These are phyloP conservation scores for Antrodiella citrinella DNA, from an alignment of 768 basidiomycete genomes.

Conservation along the genomic window DNA sequence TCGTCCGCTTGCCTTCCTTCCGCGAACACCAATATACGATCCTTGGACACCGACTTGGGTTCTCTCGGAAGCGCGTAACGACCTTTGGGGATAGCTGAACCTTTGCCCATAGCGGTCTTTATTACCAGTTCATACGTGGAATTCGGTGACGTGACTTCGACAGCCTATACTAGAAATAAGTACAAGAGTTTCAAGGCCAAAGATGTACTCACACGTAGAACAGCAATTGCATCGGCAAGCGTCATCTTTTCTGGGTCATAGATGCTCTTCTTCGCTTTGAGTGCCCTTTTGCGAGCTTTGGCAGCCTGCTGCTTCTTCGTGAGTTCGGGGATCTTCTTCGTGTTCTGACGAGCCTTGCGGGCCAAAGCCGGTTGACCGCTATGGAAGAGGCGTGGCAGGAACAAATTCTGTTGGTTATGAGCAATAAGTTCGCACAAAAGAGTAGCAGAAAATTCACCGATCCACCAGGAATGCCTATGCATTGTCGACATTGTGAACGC, in stretches of 20 bases:
- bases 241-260: constrained; percentile 62
- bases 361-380: constrained; percentile 39
- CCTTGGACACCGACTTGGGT: constrained; percentile 59
- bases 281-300: constrained; percentile 51
- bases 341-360: constrained; percentile 30
- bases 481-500: constrained; percentile 20
- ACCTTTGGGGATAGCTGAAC: constrained; percentile 81
- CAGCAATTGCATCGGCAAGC: constrained; percentile 55
- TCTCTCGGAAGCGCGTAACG: constrained; percentile 81
- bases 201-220: constrained; percentile 52
- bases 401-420: not conserved
- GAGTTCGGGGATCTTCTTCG: constrained; percentile 44
- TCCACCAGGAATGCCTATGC: constrained; percentile 6
- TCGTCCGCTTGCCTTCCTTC: constrained; percentile 76
- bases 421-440: not conserved
- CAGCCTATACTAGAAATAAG: constrained; percentile 69
- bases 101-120: constrained; percentile 71
- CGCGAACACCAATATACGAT: constrained; percentile 88
- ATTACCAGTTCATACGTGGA: constrained; percentile 76
- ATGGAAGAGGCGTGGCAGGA: constrained; percentile 41
- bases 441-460: constrained; percentile 2
- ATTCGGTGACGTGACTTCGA: constrained; percentile 71
- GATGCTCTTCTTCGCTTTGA: constrained; percentile 43
- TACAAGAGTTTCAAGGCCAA: too few relatives aligned
- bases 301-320: constrained; percentile 68